These are phyloP conservation scores for Clonostachys sp. DNA, from an alignment of 2,329 filamentous ascomycete species.

Conservation along the genomic window DNA sequence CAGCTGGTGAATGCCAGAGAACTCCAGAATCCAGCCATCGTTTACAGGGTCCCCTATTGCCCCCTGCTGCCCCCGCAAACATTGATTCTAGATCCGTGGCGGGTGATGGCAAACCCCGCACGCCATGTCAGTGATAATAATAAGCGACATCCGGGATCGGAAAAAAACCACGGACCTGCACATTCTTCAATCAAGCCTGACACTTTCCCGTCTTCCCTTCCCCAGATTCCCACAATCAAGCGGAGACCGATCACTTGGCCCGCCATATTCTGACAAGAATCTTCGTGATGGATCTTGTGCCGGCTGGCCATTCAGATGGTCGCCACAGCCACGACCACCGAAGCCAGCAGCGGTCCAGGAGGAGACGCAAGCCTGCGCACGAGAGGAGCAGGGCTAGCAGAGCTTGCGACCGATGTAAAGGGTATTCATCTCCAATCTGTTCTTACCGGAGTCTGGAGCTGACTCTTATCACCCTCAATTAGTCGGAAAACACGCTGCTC, in stretches of 20 bases:
- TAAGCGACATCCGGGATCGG: too few relatives aligned
- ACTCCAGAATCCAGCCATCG: too few relatives aligned
- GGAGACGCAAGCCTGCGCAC: background rate
- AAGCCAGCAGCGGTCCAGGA: background rate
- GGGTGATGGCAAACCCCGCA: too few relatives aligned
- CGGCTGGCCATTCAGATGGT: background rate
- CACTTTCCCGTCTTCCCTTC: background rate
- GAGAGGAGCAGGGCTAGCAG: background rate
- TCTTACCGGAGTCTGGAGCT: background rate
- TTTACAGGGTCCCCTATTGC: too few relatives aligned
- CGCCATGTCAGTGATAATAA: too few relatives aligned
- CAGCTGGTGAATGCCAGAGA: too few relatives aligned
- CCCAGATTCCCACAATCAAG: background rate
- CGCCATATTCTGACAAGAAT: background rate
- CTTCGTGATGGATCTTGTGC: background rate
- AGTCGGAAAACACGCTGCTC: background rate
- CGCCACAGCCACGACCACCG: background rate
- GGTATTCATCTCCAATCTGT: background rate
- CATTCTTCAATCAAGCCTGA: too few relatives aligned
- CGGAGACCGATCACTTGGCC: background rate
- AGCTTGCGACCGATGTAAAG: constrained; percentile 1
- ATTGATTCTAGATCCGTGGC: too few relatives aligned
- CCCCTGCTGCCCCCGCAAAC: too few relatives aligned
- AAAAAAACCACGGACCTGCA: too few relatives aligned
- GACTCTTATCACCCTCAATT: background rate